Evolutionary conservation across 345 rosid species (phyloP).

Genomic region (Salix suchowensis): DNA sequence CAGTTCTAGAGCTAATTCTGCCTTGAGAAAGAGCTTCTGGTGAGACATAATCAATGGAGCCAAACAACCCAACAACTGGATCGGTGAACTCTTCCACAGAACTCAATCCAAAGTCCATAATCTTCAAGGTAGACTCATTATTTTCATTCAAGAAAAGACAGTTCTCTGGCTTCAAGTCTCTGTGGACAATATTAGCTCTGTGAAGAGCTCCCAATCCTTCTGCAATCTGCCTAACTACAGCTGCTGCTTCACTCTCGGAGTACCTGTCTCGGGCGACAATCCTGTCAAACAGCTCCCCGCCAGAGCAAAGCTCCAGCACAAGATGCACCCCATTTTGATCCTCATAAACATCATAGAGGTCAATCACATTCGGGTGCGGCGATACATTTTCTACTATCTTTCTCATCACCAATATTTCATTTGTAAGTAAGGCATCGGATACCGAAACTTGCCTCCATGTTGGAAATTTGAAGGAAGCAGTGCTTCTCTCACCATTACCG

Average conservation of each 20-base stretch:
- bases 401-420: constrained; percentile 64
- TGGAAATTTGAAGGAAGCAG: constrained; percentile 28
- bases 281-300: constrained; percentile 57
- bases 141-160: constrained; percentile 45
- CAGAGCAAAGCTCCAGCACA: constrained; percentile 57
- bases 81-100: constrained; percentile 61
- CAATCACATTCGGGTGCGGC: constrained; percentile 56
- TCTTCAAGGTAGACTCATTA: constrained; percentile 57
- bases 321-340: constrained; percentile 59
- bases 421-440: constrained; percentile 55
- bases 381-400: constrained; percentile 57
- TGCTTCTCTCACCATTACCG: constrained; percentile 3
- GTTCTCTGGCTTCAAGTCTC: constrained; percentile 69
- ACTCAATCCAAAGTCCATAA: constrained; percentile 69
- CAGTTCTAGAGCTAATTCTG: constrained; percentile 43
- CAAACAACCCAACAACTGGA: constrained; percentile 64
- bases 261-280: constrained; percentile 46
- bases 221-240: constrained; percentile 52
- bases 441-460: constrained; percentile 46
- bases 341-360: constrained; percentile 59
- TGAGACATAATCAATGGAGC: constrained; percentile 64
- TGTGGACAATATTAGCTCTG: constrained; percentile 47
- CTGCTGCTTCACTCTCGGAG: constrained; percentile 44
- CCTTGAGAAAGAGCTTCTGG: constrained; percentile 66
- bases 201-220: constrained; percentile 49